Percentiles rank a stretch among this genome's conserved stretches.
Conservation (phyloP, 768 basidiomycete species). For the Lenzites betulinus region DNA sequence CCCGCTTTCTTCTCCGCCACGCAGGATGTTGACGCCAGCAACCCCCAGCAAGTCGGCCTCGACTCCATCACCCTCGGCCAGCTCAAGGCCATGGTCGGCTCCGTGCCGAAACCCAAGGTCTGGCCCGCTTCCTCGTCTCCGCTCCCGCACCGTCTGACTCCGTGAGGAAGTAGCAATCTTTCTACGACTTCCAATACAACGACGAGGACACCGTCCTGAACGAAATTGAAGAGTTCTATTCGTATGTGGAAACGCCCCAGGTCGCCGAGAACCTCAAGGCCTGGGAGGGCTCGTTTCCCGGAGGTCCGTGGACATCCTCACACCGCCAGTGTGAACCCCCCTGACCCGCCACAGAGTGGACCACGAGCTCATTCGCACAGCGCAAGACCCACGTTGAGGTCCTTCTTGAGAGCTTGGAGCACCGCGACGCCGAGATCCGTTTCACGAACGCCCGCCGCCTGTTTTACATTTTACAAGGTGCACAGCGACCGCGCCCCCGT, state of each 20-base stretch:
- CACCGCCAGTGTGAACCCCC: constrained; percentile 13
- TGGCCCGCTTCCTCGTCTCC: constrained; percentile 22
- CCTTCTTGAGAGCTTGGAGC: constrained; percentile 86
- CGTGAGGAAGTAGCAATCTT: constrained; percentile 62
- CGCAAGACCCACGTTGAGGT: constrained; percentile 76
- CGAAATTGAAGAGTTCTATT: constrained; percentile 98
- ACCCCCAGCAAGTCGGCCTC: constrained; percentile 43
- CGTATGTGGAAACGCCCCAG: constrained; percentile 93
- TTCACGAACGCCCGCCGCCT: constrained; percentile 86
- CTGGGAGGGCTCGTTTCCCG: constrained; percentile 82
- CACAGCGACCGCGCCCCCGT: constrained; percentile 16
- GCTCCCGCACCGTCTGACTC: constrained; percentile 23
- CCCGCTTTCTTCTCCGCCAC: constrained; percentile 30
- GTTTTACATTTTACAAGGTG: constrained; percentile 93
- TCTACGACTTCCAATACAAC: constrained; percentile 92
- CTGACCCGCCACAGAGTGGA: constrained; percentile 65
- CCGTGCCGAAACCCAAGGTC: constrained; percentile 77
- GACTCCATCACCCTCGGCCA: constrained; percentile 84
- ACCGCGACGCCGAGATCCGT: constrained; percentile 79
- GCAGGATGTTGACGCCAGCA: constrained; percentile 32
- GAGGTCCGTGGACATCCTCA: constrained; percentile 53
- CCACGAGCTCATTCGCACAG: constrained; percentile 57
- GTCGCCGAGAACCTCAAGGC: constrained; percentile 85
- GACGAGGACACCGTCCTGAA: constrained; percentile 96
- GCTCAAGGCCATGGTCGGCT: constrained; percentile 69